A percentile compares a stretch with the other conserved stretches of the same genome.
These are phyloP conservation scores for Furcasterigmium sp. DNA, from an alignment of 2,329 filamentous ascomycete genomes.

Conservation along the genomic window DNA sequence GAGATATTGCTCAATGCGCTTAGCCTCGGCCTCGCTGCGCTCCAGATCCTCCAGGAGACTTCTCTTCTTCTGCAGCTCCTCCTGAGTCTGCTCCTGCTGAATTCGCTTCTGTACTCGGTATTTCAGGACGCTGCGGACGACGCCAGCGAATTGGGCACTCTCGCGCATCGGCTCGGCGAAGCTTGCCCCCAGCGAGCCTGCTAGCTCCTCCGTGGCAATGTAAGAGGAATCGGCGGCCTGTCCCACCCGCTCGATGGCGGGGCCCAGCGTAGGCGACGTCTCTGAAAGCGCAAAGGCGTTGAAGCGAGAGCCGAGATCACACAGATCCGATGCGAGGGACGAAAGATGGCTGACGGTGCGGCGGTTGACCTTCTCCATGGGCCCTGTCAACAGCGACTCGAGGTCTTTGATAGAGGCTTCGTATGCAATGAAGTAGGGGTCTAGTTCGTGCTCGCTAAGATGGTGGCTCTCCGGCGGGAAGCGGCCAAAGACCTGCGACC, in stretches of 20 bases:
- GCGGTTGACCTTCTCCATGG: slow-evolving; percentile 95
- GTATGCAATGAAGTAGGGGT: slow-evolving; percentile 93
- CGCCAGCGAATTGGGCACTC: slow-evolving; percentile 92
- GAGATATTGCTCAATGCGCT: slow-evolving; percentile 89
- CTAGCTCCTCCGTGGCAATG: slow-evolving; percentile 89
- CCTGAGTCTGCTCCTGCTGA: slow-evolving; percentile 94
- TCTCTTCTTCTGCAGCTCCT: slow-evolving; percentile 86
- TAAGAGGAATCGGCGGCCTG: slow-evolving; percentile 96
- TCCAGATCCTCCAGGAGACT: slow-evolving; percentile 82
- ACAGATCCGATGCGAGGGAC: slow-evolving; percentile 77
- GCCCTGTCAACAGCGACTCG: slow-evolving; percentile 80
- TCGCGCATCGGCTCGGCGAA: slow-evolving; percentile 98
- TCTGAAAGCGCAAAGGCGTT: slow-evolving; percentile 97
- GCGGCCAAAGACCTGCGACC: slow-evolving; percentile 62
- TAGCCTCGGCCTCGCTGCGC: slow-evolving; percentile 85
- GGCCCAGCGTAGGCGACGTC: slow-evolving; percentile 78
- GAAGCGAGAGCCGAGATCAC: slow-evolving; percentile 90
- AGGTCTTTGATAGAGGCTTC: slow-evolving; percentile 89
- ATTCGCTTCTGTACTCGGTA: slow-evolving; percentile 92
- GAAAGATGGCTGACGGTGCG: slow-evolving; percentile 82
- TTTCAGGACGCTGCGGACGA: slow-evolving; percentile 81
- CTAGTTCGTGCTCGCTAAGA: slow-evolving; percentile 82
- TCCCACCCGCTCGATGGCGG: slow-evolving; percentile 89
- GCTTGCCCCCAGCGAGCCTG: slow-evolving; percentile 78
- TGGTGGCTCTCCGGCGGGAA: slow-evolving; percentile 77